Base-by-base conservation (phyloP, 257 asterid genomes). In the Sherardia arvensis region DNA sequence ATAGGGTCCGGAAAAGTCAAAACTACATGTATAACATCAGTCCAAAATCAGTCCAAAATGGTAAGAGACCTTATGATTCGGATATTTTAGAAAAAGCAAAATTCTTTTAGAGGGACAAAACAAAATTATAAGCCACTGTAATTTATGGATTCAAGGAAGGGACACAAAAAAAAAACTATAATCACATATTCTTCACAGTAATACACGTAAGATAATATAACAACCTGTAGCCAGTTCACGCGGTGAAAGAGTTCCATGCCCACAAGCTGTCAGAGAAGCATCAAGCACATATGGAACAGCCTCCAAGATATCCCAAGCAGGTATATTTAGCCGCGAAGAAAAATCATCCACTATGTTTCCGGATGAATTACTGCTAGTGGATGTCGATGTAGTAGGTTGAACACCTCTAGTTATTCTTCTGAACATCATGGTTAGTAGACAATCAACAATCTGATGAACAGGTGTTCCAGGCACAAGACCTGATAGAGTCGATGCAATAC, bases 241-340 rank as follows among this genome's bases (percentile, higher is more conserved):
- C 9, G 99, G 99, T 17, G 96, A 87, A 61, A 93, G 66, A 68
- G 85, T 83, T 65, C 91, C 96, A 72, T 93, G 97, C 74, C 88
- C 90, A 70, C 93, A 83, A 62, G 96, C 95, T 63, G 99, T 87
- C 66, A 93, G 91, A 61, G 97, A 85, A 76, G 99, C 97, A 79
- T 90, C 97, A 77, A 90, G 97, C 68, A 81, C 96, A 75, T 81
- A 93, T n/a, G 99, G 99, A 74, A 87, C 80, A 71, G 99, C 99
- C 70, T 87, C 97, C 38, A 93, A 79, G 80, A 93, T 93, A 85
- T 93, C 97, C 97, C 99, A 93, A 76, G 97, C 99, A 72, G 99
- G 99, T 58, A 87, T 54, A 63, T 81, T 93, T 68, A 87, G 96
- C 69, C 79, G 80, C 65, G 71, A 80, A 74, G 73, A 74, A 59